Base-by-base conservation (phyloP, 371 early-diverging fungal species). In the Mucor irregularis region DNA sequence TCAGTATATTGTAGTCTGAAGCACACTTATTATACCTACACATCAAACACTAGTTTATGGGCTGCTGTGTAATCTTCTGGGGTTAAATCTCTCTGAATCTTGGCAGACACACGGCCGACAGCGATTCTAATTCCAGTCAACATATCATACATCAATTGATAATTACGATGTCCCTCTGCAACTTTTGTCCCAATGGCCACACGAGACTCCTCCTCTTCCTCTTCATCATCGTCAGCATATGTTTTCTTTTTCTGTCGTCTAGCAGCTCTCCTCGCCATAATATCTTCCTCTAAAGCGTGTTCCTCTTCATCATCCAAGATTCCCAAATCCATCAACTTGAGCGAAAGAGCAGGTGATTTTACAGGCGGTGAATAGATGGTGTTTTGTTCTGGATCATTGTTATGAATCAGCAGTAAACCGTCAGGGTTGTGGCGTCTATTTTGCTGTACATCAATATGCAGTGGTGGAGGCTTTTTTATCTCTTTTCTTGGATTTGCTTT, bases 71-170 rank as follows among this genome's bases (percentile, higher is more conserved):
- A 97, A 72, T 97, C 98, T 34, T 81, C 88, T 16, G 76, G 72
- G 2, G 80, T 78, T 49, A 96, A 76, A 0, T 80, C 77, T 16
- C 93, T 83, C 39, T 80, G 64, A 25, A 86, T 88, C 62, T 95
- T 94, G 17, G 95, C 93, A 55, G 85, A 85, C 53, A 94, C 94
- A 24, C 96, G 85, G 3, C 72, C 72, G 6, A 72, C 71, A 34
- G 89, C 88, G 25, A 88, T 87, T 6, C 93, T 82, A 56, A 93
- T 92, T 4, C 93, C 98, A 4, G 96, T 97, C 45, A 98, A 74
- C 98, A 98, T 97, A 64, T 98, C 91, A 81, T 96, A 96, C 98
- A 97, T 97, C 40, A 96, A 80, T 47, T 93, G 87, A 61, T 85
- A 88, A 60, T 85, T 85, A 17, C 76, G 81, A 57, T 88, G 88